phyloP scores from a whole-genome alignment of 306 rosid species.

The Castanospermum australe region DNA sequence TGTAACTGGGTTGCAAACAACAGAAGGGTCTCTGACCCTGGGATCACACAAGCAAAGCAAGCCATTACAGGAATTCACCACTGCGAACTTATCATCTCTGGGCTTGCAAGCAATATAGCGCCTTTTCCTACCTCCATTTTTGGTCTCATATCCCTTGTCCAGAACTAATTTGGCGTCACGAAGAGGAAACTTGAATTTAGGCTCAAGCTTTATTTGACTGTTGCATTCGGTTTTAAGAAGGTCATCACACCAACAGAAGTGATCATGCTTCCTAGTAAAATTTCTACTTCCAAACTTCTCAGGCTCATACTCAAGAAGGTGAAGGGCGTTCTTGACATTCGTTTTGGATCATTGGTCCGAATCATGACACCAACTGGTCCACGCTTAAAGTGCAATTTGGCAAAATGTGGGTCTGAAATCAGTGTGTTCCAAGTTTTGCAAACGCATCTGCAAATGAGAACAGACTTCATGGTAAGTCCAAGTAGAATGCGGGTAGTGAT shows the following conservation, averaged over 20 bases:
- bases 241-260: not conserved
- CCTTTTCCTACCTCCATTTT: not conserved
- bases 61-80: constrained; percentile 31
- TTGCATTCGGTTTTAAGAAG: not conserved
- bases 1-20: constrained; percentile 27
- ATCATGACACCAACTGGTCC: not conserved
- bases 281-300: not conserved
- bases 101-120: not conserved
- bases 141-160: not conserved
- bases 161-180: not conserved
- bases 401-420: constrained; percentile 34
- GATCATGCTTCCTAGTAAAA: not conserved
- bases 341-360: not conserved
- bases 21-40: not conserved
- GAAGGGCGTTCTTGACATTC: constrained; percentile 16
- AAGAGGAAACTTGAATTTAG: constrained; percentile 30
- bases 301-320: constrained; percentile 22
- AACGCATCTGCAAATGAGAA: constrained; percentile 32
- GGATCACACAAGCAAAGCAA: constrained; percentile 27
- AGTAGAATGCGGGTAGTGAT: not conserved
- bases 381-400: not conserved
- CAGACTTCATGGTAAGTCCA: constrained; percentile 6
- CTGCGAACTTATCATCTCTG: not conserved
- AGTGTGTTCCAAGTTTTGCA: constrained; percentile 21
- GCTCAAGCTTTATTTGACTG: not conserved